A percentile compares a stretch with the other conserved stretches of the same genome.
Evolutionary conservation across 2,329 filamentous ascomycete species (phyloP).

Genomic region (Exophiala xenobiotica): DNA sequence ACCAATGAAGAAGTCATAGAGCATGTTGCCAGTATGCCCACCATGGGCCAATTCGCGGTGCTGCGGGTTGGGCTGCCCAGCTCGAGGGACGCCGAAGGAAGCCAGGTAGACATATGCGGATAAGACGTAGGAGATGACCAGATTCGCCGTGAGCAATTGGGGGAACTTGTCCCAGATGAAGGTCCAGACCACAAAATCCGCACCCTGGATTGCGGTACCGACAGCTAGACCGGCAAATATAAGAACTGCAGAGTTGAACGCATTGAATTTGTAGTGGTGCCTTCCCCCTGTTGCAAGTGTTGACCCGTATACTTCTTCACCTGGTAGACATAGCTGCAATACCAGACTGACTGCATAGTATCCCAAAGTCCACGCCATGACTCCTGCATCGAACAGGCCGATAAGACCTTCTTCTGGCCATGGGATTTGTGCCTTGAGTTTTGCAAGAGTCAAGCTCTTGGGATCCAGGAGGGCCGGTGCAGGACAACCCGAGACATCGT

Average conservation of each 20-base stretch:
- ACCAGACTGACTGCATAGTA: constrained; percentile 77
- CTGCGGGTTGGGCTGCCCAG: constrained; percentile 63
- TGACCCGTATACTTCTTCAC: constrained; percentile 67
- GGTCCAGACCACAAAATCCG: constrained; percentile 83
- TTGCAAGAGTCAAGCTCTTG: constrained; percentile 66
- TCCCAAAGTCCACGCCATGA: constrained; percentile 66
- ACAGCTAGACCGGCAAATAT: constrained; percentile 70
- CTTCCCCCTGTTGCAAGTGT: too few relatives aligned
- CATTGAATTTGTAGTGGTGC: constrained; percentile 80
- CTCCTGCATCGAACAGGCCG: constrained; percentile 69
- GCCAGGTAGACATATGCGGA: constrained; percentile 77
- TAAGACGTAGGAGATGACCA: constrained; percentile 70
- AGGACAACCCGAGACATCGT: constrained; percentile 88
- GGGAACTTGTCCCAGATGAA: constrained; percentile 91
- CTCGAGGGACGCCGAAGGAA: constrained; percentile 73
- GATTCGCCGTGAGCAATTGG: constrained; percentile 79
- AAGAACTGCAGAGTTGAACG: constrained; percentile 71
- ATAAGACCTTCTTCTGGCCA: constrained; percentile 72
- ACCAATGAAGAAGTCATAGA: constrained; percentile 97
- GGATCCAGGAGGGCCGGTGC: constrained; percentile 76
- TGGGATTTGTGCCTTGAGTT: constrained; percentile 75
- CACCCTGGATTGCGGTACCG: constrained; percentile 73
- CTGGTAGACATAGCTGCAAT: constrained; percentile 75
- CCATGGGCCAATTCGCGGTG: constrained; percentile 77
- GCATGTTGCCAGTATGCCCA: constrained; percentile 75